Conservation (phyloP, 1,284 basidiomycete species). For the Paramarasmius palmivorus region DNA sequence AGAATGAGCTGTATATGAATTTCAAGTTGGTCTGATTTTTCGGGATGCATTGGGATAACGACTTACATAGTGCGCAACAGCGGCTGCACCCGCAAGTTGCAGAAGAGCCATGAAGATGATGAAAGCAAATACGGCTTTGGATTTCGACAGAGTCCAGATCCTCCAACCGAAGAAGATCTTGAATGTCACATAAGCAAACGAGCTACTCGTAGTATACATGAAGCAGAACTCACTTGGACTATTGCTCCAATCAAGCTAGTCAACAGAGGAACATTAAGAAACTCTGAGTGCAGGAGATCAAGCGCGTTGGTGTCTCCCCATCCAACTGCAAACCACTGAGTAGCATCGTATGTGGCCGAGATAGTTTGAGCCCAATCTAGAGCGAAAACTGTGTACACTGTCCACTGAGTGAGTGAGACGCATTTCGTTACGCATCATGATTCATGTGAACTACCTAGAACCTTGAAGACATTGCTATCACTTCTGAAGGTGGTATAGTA, state of each 20-base stretch:
- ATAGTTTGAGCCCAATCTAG: constrained; percentile 21
- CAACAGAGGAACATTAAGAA: constrained; percentile 19
- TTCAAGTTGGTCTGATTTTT: neutral
- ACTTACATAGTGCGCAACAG: constrained; percentile 16
- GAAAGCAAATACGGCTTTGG: constrained; percentile 5
- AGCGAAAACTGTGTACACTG: constrained; percentile 21
- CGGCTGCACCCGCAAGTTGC: constrained; percentile 15
- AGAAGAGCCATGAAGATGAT: constrained; percentile 13
- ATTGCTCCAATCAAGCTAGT: constrained; percentile 19
- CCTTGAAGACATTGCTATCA: constrained; percentile 13
- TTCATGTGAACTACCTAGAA: constrained; percentile 9
- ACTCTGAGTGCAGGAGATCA: constrained; percentile 12
- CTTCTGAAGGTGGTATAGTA: constrained; percentile 19
- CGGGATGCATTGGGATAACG: neutral
- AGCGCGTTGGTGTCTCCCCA: constrained; percentile 18
- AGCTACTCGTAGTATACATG: too few relatives aligned
- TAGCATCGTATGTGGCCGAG: constrained; percentile 20
- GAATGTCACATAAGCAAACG: neutral
- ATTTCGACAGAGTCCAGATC: constrained; percentile 17
- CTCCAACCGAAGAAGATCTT: constrained; percentile 22
- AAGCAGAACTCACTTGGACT: constrained; percentile 16
- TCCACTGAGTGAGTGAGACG: neutral
- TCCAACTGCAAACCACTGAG: constrained; percentile 22
- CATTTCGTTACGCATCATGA: neutral
- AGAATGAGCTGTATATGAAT: neutral